Evolutionary conservation across 169 alveolate genomes (phyloP), one percentile per base, ranked within the genome.

Genomic region (Cryptosporidium meleagridis): DNA sequence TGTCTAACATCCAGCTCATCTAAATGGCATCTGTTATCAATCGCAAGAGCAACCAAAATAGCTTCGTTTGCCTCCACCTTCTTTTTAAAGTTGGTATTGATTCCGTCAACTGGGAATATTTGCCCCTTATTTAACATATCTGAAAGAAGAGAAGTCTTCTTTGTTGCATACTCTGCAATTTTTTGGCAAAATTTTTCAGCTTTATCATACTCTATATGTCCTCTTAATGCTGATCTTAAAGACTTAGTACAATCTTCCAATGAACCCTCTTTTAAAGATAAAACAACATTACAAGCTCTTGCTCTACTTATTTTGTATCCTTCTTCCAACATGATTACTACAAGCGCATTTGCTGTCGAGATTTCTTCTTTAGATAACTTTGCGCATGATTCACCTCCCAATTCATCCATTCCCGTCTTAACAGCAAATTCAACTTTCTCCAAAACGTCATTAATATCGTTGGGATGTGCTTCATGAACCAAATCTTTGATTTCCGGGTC

Each of bases 171-270:
- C 26, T 23, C 58, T 8, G 55, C 89, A 41, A 80, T 23, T 48
- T 80, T 67, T 48, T 6, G 52, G 48, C 89, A 80, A 26, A 62
- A 80, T 10, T 29, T 37, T 62, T 80, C 89, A 10, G 89, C 89
- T 73, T 44, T 41, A 8, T 33, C 21, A 33, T 80, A 80, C 26
- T 59, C 80, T 4, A 80, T 80, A 3, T 18, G 29, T 16, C 59
- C 48, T 62, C 68, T 31, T 23, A 80, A 65, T n/a, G 89, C 73
- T 14, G 89, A 80, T 26, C 89, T 80, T 26, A 80, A 18, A 0
- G 89, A 23, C 23, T 62, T 62, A 23, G 80, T 80, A 80, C 89
- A 80, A 48, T 80, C 89, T 12, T 80, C 89, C 26, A 80, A 37
- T 37, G 89, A 80, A 5, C 89, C 89, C 48, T 80, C 68, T 62